Evolutionary conservation across 306 rosid genomes (phyloP), one percentile per base, ranked within the genome.

Genomic region (Prinsepia uniflora): DNA sequence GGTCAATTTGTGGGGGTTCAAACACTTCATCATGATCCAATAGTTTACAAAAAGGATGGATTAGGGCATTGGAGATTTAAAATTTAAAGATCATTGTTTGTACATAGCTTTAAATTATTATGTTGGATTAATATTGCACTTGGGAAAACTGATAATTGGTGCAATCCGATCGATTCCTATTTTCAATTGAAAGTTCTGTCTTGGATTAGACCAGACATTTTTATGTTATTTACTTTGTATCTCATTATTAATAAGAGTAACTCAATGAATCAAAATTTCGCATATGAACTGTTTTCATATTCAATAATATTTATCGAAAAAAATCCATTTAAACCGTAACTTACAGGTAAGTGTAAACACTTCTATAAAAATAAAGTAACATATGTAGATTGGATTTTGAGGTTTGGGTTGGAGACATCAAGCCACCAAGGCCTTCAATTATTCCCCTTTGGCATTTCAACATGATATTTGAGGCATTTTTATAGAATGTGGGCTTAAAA

Each of bases 61-160:
- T 3, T 39, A 45, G 62, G 73, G 53, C 15, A 8, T 39, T 55
- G 66, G 43, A 15, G 18, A 53, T 56, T 24, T 12, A 44, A 56
- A 30, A 56, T 18, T 24, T 24, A 24, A 6, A 53, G 4, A 70
- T 20, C 45, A 57, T 70, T 24, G 74, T 24, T 44, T 70, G 74
- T 70, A 70, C 22, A 70, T 70, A 70, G 55, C 12, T 70, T 70
- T 70, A 17, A 70, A 15, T 70, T 43, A 63, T 46, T 24, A 24
- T 24, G 30, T 24, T 24, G 30, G 30, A 17, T 20, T 44, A 55
- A 70, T 56, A 57, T 48, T 56, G 65, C 74, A 70, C 44, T 43
- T 44, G n/a, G 56, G 24, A 56, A 70, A 42, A 43, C 18, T 56
- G 34, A 56, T 13, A 14, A 6, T 57, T 57, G 55, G 65, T 56